Evolutionary conservation across 2,329 filamentous ascomycete species (phyloP).

Genomic region (Metarhizium anisopliae): DNA sequence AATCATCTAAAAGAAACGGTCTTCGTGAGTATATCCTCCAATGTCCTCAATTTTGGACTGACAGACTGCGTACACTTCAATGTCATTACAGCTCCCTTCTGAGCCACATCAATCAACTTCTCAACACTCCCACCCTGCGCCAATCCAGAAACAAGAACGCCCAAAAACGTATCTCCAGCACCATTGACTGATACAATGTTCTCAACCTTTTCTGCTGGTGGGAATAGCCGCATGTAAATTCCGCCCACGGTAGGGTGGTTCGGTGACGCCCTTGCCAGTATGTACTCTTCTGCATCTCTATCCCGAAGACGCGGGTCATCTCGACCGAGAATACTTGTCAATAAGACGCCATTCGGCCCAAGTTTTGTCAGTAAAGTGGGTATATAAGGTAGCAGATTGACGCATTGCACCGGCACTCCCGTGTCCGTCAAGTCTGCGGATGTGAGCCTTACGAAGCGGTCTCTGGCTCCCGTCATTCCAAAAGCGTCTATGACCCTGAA

Average conservation of each 20-base stretch:
- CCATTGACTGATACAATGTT: slow-evolving; percentile 88
- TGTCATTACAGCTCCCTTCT: slow-evolving; percentile 71
- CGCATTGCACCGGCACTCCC: slow-evolving; percentile 72
- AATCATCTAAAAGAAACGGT: slow-evolving; percentile 4
- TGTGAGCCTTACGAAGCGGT: slow-evolving; percentile 63
- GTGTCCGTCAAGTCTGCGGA: slow-evolving; percentile 59
- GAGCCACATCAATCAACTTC: slow-evolving; percentile 67
- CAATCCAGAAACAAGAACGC: slow-evolving; percentile 72
- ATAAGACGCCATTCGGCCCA: slow-evolving; percentile 63
- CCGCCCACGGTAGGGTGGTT: slow-evolving; percentile 54
- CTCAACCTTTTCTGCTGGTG: slow-evolving; percentile 54
- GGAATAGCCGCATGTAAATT: slow-evolving; percentile 71
- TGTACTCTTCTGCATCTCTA: slow-evolving; percentile 55
- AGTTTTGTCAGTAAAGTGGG: slow-evolving; percentile 80
- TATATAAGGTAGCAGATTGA: slow-evolving; percentile 82
- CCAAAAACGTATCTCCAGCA: slow-evolving; percentile 87
- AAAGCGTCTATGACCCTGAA: slow-evolving; percentile 73
- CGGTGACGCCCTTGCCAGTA: slow-evolving; percentile 55
- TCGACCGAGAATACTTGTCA: slow-evolving; percentile 61
- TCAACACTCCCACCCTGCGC: slow-evolving; percentile 47
- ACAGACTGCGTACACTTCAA: slow-evolving; percentile 70
- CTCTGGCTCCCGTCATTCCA: slow-evolving; percentile 64
- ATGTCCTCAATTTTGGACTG: slow-evolving; percentile 41
- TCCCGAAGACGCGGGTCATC: slow-evolving; percentile 59
- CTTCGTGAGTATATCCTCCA: slow-evolving; percentile 31